Base-by-base conservation (phyloP, 495 filamentous ascomycete genomes). In the Hypoxylon fragiforme region DNA sequence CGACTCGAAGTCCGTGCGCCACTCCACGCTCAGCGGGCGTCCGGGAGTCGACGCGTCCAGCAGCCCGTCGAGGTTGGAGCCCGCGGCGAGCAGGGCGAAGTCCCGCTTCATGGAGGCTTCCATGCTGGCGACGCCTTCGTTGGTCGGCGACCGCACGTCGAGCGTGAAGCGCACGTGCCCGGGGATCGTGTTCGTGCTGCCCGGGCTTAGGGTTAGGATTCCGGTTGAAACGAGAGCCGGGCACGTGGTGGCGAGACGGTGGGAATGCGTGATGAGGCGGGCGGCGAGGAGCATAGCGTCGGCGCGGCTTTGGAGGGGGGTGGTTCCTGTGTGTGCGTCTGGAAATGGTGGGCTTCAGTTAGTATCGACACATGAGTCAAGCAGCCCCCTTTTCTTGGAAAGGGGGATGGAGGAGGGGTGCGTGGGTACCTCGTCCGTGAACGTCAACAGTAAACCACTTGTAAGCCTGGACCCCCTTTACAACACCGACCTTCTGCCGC, bases 321-420 rank as follows among this genome's bases (percentile, higher is more conserved):
- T 92, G 0, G 88, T 90, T 1, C 89, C 89, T 0, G 88, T 90
- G 61, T 91, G 89, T 14, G 80, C 82, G n/a, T 62, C 58, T 62
- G 20, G 14, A 22, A 28, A n/a, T n/a, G n/a, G 8, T 28, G 34
- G 31, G 36, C 19, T 43, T 3, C 12, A 19, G 31, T 61, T 12
- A 61, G 57, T 19, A 32, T 5, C 6, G 3, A 32, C 8, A 37
- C 9, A 3, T 3, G 12, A 18, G 7, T 6, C 6, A 18, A 36
- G 4, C 9, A 4, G 24, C 24, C 9, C 14, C 18, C 22, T 22
- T 40, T 16, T 4, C 20, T 34, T 19, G 15, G 9, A 24, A 7
- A 13, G 16, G 14, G 21, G 2, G 5, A 1, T n/a, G n/a, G n/a
- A 2, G 15, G 35, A 18, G 30, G 8, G 11, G 2, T 40, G 20